A percentile compares a stretch with the other conserved stretches of the same genome.
These are phyloP conservation scores for Spongiforma sp. DNA, from an alignment of 1,284 basidiomycete genomes.

Conservation along the genomic window DNA sequence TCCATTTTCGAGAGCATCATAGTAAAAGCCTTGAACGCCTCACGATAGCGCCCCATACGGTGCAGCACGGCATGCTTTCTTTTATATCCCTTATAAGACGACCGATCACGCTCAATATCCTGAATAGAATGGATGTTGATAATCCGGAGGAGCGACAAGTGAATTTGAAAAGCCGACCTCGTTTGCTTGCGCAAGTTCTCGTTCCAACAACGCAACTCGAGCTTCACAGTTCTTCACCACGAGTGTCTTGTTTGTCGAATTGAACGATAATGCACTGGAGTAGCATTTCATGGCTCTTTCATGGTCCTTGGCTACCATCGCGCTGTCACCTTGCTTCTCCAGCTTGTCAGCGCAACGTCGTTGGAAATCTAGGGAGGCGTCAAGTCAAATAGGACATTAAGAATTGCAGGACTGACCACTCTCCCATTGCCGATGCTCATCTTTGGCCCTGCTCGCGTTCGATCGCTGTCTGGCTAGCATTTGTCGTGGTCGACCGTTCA, in stretches of 20 bases:
- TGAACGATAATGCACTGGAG: constrained; percentile 4
- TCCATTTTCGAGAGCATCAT: constrained; percentile 8
- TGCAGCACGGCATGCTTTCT: constrained; percentile 6
- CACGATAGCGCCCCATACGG: neutral
- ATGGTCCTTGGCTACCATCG: neutral
- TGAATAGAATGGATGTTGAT: neutral
- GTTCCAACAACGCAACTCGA: constrained; percentile 1
- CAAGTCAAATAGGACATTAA: too few relatives aligned
- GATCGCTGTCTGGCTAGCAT: too few relatives aligned
- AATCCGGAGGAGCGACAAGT: neutral
- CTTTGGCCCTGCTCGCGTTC: too few relatives aligned
- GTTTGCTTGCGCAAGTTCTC: constrained; percentile 10
- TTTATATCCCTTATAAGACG: constrained; percentile 11
- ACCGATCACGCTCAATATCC: constrained; percentile 4
- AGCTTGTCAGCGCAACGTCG: constrained; percentile 6
- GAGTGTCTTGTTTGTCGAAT: neutral
- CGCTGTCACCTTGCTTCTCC: constrained; percentile 2
- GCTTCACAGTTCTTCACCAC: constrained; percentile 13
- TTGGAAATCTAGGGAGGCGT: neutral
- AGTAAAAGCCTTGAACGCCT: constrained; percentile 3
- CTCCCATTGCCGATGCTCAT: too few relatives aligned
- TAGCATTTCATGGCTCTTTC: neutral
- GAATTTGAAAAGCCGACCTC: constrained; percentile 9
- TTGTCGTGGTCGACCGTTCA: too few relatives aligned
- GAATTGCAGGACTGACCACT: too few relatives aligned